Conservation (phyloP, 2,329 filamentous ascomycete species). For the Sporothrix sp. region DNA sequence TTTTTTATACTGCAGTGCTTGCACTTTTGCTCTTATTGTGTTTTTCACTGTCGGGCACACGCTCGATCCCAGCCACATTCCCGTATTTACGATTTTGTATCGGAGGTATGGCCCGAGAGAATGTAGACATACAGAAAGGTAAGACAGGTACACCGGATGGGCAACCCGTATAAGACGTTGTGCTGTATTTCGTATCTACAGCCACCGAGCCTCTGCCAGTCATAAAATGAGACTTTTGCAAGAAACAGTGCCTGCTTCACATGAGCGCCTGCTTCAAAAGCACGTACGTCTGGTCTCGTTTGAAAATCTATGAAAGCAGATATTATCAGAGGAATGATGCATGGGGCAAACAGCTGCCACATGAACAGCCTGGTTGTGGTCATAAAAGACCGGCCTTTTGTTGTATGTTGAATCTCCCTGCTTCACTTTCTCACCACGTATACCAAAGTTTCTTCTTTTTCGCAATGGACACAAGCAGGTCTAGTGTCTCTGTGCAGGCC, state of each 20-base stretch:
- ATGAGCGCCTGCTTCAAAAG: too few relatives aligned
- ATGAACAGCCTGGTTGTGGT: too few relatives aligned
- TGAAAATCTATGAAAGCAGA: too few relatives aligned
- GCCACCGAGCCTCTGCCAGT: not conserved
- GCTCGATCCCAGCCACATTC: not conserved
- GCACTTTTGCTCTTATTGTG: not conserved
- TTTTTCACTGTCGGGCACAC: not conserved
- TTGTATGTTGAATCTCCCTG: too few relatives aligned
- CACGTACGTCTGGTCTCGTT: too few relatives aligned
- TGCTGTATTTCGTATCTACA: too few relatives aligned
- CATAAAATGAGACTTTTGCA: not conserved
- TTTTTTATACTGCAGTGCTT: not conserved
- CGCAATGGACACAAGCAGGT: not conserved
- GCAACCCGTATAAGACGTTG: too few relatives aligned
- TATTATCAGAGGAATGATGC: too few relatives aligned
- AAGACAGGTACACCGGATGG: not conserved
- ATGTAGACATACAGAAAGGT: too few relatives aligned
- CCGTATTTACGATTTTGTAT: constrained; percentile 3
- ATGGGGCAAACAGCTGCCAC: too few relatives aligned
- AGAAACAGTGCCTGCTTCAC: not conserved
- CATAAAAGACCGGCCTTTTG: too few relatives aligned
- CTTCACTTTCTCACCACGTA: too few relatives aligned
- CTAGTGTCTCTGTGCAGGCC: not conserved
- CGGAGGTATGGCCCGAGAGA: not conserved
- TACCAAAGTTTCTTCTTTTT: not conserved